Base-by-base conservation (phyloP, 148 eudicot species). In the Linanthus parryae region DNA sequence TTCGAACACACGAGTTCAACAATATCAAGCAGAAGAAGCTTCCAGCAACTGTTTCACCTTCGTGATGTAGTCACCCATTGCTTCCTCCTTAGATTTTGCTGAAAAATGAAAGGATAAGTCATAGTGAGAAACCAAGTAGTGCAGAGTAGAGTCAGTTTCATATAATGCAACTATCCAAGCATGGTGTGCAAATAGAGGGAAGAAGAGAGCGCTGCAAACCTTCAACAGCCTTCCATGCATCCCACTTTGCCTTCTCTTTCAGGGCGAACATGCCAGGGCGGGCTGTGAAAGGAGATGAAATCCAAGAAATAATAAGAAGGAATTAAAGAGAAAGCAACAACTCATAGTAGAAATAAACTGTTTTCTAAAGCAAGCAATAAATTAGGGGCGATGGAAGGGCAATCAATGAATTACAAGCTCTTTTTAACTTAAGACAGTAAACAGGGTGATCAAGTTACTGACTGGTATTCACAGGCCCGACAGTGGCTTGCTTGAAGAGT, bases 191-290 rank as follows among this genome's bases (percentile, higher is more conserved):
- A n/a, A n/a, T n/a, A n/a, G n/a, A n/a, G n/a, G n/a, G n/a, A n/a
- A n/a, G n/a, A n/a, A n/a, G n/a, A n/a, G n/a, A n/a, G n/a, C n/a
- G 10, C 0, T 22, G 9, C 39, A 9, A 81, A 91, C 99, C 99
- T 82, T 94, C 91, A 62, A 67, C 69, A 26, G 77, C 75, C 77
- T 94, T 84, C 99, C 99, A 94, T 22, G 96, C 90, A 66, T 94
- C 99, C 95, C 94, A 94, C 71, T 94, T 94, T 2, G 87, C 87
- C 24, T 70, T 77, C 52, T 84, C 99, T 76, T 60, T 82, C 71
- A 65, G 51, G 72, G 80, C 78, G 35, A 94, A 77, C 10, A 94
- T 73, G 30, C 99, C 96, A 14, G 99, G 99, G 39, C 99, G 95
- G 46, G 51, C 99, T 94, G 84, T 35, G 45, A 19, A 52, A 39